Conservation (phyloP, 75 land plant genomes). For the Selaginella tamariscina region DNA sequence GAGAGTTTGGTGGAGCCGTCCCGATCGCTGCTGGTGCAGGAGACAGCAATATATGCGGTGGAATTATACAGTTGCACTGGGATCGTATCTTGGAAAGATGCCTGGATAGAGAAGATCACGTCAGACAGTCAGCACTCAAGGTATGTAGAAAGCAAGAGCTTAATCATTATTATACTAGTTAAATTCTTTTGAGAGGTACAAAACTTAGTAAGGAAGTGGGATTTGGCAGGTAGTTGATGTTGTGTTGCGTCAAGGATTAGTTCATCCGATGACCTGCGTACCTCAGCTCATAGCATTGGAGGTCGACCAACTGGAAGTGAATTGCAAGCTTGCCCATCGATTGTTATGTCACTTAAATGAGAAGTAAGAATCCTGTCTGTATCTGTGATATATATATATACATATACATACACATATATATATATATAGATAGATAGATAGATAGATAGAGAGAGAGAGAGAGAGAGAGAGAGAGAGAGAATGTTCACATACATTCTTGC, state of each 20-base stretch:
- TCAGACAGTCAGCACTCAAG: constrained; percentile 81
- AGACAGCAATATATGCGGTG: constrained; percentile 95
- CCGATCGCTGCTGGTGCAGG: constrained; percentile 99
- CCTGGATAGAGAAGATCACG: constrained; percentile 64
- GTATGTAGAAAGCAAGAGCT: too few species aligned
- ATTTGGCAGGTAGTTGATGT: constrained; percentile 78
- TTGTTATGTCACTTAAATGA: constrained; percentile 88
- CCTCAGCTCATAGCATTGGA: constrained; percentile 94
- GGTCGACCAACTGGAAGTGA: constrained; percentile 75
- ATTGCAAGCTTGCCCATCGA: constrained; percentile 89
- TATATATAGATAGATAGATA: too few species aligned
- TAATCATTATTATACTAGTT: too few species aligned
- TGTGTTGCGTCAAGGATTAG: constrained; percentile 95
- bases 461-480: too few species aligned
- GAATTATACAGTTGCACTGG: constrained; percentile 96
- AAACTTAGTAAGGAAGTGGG: too few species aligned
- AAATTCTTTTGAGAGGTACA: too few species aligned
- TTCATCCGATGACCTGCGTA: constrained; percentile 98
- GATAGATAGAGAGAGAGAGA: too few species aligned
- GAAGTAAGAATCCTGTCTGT: constrained; percentile 45
- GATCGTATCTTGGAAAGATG: constrained; percentile 64
- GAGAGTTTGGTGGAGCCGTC: constrained; percentile 26
- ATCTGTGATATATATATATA: background rate
- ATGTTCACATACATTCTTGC: too few species aligned
- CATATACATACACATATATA: too few species aligned